Evolutionary conservation across 1,284 basidiomycete genomes (phyloP).

Genomic region (Agroathelia rolfsii): DNA sequence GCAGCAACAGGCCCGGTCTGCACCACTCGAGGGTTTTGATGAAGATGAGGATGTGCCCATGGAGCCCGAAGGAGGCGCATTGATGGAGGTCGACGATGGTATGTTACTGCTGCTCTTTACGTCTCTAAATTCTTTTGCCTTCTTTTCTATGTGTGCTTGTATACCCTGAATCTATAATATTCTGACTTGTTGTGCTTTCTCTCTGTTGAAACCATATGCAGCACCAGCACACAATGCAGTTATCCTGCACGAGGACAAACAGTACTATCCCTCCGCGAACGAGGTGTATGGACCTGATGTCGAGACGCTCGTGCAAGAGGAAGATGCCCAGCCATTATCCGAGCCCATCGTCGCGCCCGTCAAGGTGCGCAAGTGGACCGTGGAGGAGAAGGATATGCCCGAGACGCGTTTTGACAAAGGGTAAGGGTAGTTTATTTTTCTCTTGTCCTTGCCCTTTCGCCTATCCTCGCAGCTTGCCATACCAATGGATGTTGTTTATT

Average conservation of each 20-base stretch:
- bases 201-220: slow-evolving; percentile 17
- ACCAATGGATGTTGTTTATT: slow-evolving; percentile 3
- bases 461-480: too few relatives aligned
- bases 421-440: slow-evolving; percentile 37
- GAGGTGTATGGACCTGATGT: slow-evolving; percentile 93
- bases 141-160: not conserved
- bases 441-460: too few relatives aligned
- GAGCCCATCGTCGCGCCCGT: slow-evolving; percentile 96
- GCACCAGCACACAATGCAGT: slow-evolving; percentile 79
- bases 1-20: slow-evolving; percentile 21
- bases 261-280: slow-evolving; percentile 90
- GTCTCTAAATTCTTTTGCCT: slow-evolving; percentile 12
- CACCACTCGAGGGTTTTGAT: slow-evolving; percentile 70
- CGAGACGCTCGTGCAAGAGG: slow-evolving; percentile 96
- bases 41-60: slow-evolving; percentile 49
- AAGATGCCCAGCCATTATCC: slow-evolving; percentile 90
- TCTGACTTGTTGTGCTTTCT: slow-evolving; percentile 1
- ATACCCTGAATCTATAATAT: slow-evolving; percentile 2
- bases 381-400: slow-evolving; percentile 89
- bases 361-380: slow-evolving; percentile 85
- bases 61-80: slow-evolving; percentile 43
- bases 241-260: slow-evolving; percentile 93
- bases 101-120: slow-evolving; percentile 19
- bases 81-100: slow-evolving; percentile 79
- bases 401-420: slow-evolving; percentile 90